Evolutionary conservation across 306 rosid genomes (phyloP).

Genomic region (Vicia faba): DNA sequence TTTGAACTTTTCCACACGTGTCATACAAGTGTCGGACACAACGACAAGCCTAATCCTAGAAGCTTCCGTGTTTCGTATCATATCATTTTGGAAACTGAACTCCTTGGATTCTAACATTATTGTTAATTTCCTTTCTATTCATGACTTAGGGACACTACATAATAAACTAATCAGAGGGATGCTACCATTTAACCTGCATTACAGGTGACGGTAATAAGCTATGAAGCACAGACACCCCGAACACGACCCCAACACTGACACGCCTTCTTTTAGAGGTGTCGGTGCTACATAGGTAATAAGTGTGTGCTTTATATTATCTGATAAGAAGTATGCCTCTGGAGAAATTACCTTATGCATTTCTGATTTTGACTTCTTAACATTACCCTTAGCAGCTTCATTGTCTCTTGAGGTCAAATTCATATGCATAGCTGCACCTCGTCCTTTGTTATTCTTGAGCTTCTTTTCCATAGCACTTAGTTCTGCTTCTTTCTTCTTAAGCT

Average conservation of each 20-base stretch:
- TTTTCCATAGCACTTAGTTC: slow-evolving; percentile 52
- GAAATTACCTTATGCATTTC: slow-evolving; percentile 54
- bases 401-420: slow-evolving; percentile 40
- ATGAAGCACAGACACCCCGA: too few relatives aligned
- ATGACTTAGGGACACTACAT: background rate
- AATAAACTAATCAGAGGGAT: background rate
- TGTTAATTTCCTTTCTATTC: slow-evolving; percentile 8
- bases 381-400: slow-evolving; percentile 37
- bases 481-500: slow-evolving; percentile 62
- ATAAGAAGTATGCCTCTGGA: slow-evolving; percentile 22
- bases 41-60: too few relatives aligned
- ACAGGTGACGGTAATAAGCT: background rate
- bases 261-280: too few relatives aligned
- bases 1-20: too few relatives aligned
- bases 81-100: slow-evolving; percentile 13
- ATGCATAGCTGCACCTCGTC: slow-evolving; percentile 42
- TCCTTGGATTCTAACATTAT: background rate
- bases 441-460: slow-evolving; percentile 56
- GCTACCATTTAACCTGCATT: slow-evolving; percentile 24
- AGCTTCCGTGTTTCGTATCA: background rate
- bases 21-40: too few relatives aligned
- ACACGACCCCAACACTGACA: too few relatives aligned
- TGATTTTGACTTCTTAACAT: slow-evolving; percentile 43
- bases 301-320: slow-evolving; percentile 20
- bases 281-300: too few relatives aligned